Base-by-base conservation (phyloP, 2,329 filamentous ascomycete species). In the Colletotrichum musae region DNA sequence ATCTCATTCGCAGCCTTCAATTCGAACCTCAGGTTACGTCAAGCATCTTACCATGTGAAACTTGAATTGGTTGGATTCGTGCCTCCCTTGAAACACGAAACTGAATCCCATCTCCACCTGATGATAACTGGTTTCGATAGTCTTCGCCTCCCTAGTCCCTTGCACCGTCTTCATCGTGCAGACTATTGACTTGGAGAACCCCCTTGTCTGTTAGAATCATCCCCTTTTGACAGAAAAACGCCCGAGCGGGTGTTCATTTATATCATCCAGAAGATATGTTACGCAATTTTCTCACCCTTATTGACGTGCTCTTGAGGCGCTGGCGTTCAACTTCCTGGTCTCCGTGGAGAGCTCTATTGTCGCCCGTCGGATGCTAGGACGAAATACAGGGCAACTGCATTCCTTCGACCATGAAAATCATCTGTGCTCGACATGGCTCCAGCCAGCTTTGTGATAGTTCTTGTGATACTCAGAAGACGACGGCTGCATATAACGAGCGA, bases 351-450 rank as follows among this genome's bases (percentile, higher is more conserved):
- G 56, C 21, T 41, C 15, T 50, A 57, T 47, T 47, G 67, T 47
- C 45, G 36, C 41, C 51, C 45, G 18, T 28, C 43, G n/a, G 61
- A 56, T 57, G 51, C 64, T 70, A 70, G 26, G 67, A 51, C 21
- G 45, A 50, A 61, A 70, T 70, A 70, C 56, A 70, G 67, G 67
- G 63, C 47, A 60, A 13, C 43, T 5, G 24, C 67, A 70, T 70
- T 70, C 63, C 67, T 56, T 28, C 51, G 5, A 21, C 15, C 5
- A 48, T 16, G 43, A 21, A 58, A 45, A 21, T 52, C 45, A 45
- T 50, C 32, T 36, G 7, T 36, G 32, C 32, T 10, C 7, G 9
- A 2, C 32, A 36, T 36, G 32, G 32, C 32, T 36, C 32, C 32
- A 36, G 32, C 10, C 6, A 36, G 32, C 32, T 10, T 36, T 36